Base-by-base conservation (phyloP, 1,284 basidiomycete species). In the Ceratobasidium sp. region DNA sequence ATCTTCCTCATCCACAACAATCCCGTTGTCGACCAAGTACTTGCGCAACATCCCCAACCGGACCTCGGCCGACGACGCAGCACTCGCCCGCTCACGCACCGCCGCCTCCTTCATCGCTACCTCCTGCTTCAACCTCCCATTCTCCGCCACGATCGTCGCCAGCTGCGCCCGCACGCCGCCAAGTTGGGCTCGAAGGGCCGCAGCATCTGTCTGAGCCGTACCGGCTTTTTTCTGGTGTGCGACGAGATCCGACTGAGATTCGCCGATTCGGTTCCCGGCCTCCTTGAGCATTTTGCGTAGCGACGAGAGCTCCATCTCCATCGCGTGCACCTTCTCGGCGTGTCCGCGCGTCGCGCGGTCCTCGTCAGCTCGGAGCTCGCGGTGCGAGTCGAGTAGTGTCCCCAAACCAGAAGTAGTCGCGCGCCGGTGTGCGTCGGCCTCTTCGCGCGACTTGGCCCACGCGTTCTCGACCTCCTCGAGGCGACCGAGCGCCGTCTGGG, bases 21-120 rank as follows among this genome's bases (percentile, higher is more conserved):
- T 87, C 9, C 95, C 96, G 79, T 95, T 92, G 80, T 99, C 98
- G 53, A 90, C 89, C 69, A 98, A 88, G 80, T 98, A 91, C 79
- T 90, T 93, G 74, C 94, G 90, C 76, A 99, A 85, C 84, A 95
- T 91, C 43, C 87, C 88, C 76, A 94, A 84, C 77, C 94, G 93
- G 76, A 96, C 85, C 76, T 89, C 89, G 0, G 90, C 85, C 74
- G 95, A 93, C 4, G 92, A 86, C 1, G 89, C 86, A 58, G 92
- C 88, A 80, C 90, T 90, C 66, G 85, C 81, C 79, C 89, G 90
- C 72, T 92, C 90, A 51, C 84, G 86, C 54, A 94, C 82, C 76
- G 91, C 88, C 9, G 85, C 81, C 75, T 98, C 95, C 80, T 89
- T 91, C 48, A 87, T 85, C 0, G 86, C 82, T 11, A 92, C 83